Percentiles rank a stretch among this genome's conserved stretches.
phyloP scores from a whole-genome alignment of 1,284 basidiomycete species.

The Ustilago cynodontis region DNA sequence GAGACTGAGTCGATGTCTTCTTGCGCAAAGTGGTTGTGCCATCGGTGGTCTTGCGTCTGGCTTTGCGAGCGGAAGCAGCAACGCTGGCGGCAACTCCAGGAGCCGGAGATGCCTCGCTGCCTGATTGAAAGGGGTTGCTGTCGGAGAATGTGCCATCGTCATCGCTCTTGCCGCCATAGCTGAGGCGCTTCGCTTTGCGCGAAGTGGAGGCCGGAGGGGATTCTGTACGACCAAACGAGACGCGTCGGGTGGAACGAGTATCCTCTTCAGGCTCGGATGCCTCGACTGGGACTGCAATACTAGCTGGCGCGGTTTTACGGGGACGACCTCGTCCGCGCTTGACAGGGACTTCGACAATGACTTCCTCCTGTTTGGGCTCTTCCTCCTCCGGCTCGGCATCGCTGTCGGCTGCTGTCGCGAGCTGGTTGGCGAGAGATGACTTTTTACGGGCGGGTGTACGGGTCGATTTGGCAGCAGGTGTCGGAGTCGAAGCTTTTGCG shows the following conservation, averaged over 20 bases:
- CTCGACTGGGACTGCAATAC: slow-evolving; percentile 16
- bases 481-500: slow-evolving; percentile 13
- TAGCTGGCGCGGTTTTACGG: slow-evolving; percentile 36
- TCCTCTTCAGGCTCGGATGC: slow-evolving; percentile 74
- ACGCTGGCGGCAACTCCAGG: slow-evolving; percentile 36
- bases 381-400: slow-evolving; percentile 26
- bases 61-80: slow-evolving; percentile 34
- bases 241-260: slow-evolving; percentile 16
- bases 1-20: slow-evolving; percentile 26
- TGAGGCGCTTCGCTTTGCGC: slow-evolving; percentile 28
- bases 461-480: neutral
- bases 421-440: slow-evolving; percentile 27
- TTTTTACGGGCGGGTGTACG: slow-evolving; percentile 40
- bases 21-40: slow-evolving; percentile 30
- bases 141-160: slow-evolving; percentile 71
- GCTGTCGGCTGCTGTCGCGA: slow-evolving; percentile 21
- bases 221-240: slow-evolving; percentile 25
- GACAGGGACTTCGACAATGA: slow-evolving; percentile 18
- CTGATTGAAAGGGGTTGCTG: slow-evolving; percentile 74
- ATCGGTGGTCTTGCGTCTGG: slow-evolving; percentile 42
- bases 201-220: slow-evolving; percentile 14
- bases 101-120: slow-evolving; percentile 70
- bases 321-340: slow-evolving; percentile 37
- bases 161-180: slow-evolving; percentile 57
- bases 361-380: slow-evolving; percentile 5